Base-by-base conservation (phyloP, 768 basidiomycete species). In the Tulasnella sp. region DNA sequence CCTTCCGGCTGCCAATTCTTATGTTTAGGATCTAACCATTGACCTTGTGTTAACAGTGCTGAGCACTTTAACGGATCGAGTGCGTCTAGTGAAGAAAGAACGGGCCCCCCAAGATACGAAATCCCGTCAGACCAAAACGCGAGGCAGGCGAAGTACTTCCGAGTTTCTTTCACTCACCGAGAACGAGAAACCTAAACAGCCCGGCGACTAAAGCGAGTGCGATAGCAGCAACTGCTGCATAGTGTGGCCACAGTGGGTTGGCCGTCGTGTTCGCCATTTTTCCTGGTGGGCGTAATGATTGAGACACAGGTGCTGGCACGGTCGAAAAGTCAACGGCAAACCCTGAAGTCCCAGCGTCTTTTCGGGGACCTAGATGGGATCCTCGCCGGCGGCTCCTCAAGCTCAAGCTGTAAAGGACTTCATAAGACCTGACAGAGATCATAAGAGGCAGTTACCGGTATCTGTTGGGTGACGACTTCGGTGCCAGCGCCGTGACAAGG, bases 1-100 rank as follows among this genome's bases (percentile, higher is more conserved):
- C 95, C 94, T 79, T 94, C 89, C 3, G 95, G 95, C 83, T 98
- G 95, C 95, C 95, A 98, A 81, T 91, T 91, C 79, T 83, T 86
- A 82, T 88, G 87, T 55, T 83, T 84, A 35, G 84, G 83, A 82
- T 95, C 95, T 77, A 95, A 83, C 95, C 95, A 97, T 81, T 88
- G 88, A 39, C 95, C 95, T 55, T 86, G 86, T 71, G 87, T 91
- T 70, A 95, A 83, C 37, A 96, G 84, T 5, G 93, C 87, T 78
- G 88, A 85, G 82, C 95, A 96, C 82, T 90, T 92, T 75, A 88
- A 86, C 18, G 91, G 90, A 83, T 96, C 95, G 9, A 87, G 84
- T 83, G 87, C 88, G 83, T 93, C 95, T 95, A 79, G 29, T 3
- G 39, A 44, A 69, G 18, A 6, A 4, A 70, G 3, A 35, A 42